Evolutionary conservation across 2,329 filamentous ascomycete species (phyloP), one percentile per base, ranked within the genome.

Genomic region (Pestalotiopsis fici): DNA sequence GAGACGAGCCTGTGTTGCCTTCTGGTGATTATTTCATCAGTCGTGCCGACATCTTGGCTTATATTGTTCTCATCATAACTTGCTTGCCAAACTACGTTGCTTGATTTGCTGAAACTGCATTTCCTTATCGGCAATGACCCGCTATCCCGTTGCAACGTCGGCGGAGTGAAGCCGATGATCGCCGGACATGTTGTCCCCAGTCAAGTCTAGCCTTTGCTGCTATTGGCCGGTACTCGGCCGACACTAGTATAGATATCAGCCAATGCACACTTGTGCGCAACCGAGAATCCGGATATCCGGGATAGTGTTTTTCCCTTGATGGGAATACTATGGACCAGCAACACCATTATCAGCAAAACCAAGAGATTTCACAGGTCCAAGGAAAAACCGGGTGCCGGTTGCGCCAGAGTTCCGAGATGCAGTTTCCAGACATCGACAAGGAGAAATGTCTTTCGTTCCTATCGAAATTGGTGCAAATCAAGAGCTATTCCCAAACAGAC

Each of bases 401-500:
- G 39, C 39, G 3, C 18, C 39, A 9, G 43, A 50, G 13, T 50
- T 18, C 9, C 23, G 66, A 59, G 6, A 72, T 72, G 70, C 69
- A 71, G 43, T 64, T 71, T 5, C 69, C 69, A 18, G 70, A 73
- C 28, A 75, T 75, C 31, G 69, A 75, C 65, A 60, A 70, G 59
- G 67, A 72, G 6, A 66, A 70, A 60, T 75, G 73, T 59, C 69
- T 74, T 2, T 39, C 65, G 9, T 68, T 75, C 57, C 59, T 75
- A 27, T 74, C 73, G 0, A 70, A 61, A 50, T 71, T 75, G 57
- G 64, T 75, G 59, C 72, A 75, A 67, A 71, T 72, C 64, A 75
- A 74, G 69, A 75, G 74, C 67, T 75, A 74, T 60, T 75, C 73
- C 13, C 70, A 74, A 61, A 75, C 74, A 18, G 71, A 74, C 68